A percentile compares a stretch with the other conserved stretches of the same genome.
phyloP scores from a whole-genome alignment of 257 asterid species.

The Paulownia fortunei region DNA sequence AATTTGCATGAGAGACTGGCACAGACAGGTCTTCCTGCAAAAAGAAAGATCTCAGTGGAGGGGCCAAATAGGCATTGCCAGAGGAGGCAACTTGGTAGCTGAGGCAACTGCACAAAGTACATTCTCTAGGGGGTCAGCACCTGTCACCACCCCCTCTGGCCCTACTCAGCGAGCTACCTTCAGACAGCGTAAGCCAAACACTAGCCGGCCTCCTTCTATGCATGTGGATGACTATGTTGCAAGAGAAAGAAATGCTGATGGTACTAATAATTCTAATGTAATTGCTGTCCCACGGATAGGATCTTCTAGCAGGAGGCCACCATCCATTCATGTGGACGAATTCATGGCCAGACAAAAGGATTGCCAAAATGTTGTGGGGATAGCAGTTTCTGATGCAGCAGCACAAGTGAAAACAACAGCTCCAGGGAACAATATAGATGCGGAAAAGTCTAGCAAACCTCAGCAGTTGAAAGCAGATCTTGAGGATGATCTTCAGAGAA shows the following conservation, averaged over 20 bases:
- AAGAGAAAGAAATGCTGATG: too few relatives aligned
- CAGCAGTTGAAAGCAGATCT: slow-evolving; percentile 62
- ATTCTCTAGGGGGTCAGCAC: slow-evolving; percentile 61
- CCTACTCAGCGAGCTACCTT: slow-evolving; percentile 73
- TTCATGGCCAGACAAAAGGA: slow-evolving; percentile 86
- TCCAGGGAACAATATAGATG: slow-evolving; percentile 46
- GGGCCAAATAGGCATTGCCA: slow-evolving; percentile 61
- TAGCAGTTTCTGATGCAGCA: slow-evolving; percentile 44
- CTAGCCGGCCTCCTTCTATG: slow-evolving; percentile 90
- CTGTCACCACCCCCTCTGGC: slow-evolving; percentile 52
- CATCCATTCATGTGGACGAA: slow-evolving; percentile 84
- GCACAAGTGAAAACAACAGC: slow-evolving; percentile 47
- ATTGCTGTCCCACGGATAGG: too few relatives aligned
- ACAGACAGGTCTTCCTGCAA: slow-evolving; percentile 50
- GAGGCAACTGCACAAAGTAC: slow-evolving; percentile 51
- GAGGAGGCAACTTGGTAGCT: slow-evolving; percentile 52
- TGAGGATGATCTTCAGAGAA: slow-evolving; percentile 82
- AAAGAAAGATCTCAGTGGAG: slow-evolving; percentile 61
- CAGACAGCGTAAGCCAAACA: slow-evolving; percentile 83
- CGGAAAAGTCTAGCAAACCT: slow-evolving; percentile 55
- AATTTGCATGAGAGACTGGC: slow-evolving; percentile 67
- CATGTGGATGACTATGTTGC: too few relatives aligned
- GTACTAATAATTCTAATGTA: too few relatives aligned
- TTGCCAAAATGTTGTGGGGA: slow-evolving; percentile 59
- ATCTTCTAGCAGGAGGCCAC: too few relatives aligned